A percentile compares a stretch with the other conserved stretches of the same genome.
Conservation (phyloP, 352 stramenopile genomes). For the Blastocystis sp. region DNA sequence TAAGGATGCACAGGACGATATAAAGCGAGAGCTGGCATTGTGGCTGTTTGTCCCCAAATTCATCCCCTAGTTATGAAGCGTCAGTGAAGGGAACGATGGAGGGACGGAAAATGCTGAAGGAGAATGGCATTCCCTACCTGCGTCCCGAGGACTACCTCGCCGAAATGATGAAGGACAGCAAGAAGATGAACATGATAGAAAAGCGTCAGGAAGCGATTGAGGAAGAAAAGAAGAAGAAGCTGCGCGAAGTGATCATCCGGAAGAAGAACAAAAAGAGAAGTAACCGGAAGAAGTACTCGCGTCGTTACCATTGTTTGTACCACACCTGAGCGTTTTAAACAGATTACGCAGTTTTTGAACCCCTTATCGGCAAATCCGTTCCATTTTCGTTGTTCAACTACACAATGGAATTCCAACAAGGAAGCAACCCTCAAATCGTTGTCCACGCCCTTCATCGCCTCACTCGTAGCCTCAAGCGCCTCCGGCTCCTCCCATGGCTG, state of each 20-base stretch:
- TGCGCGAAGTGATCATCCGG: conserved; percentile 52
- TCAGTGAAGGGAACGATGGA: conserved; percentile 59
- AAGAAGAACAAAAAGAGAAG: conserved; percentile 69
- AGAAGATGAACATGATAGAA: conserved; percentile 68
- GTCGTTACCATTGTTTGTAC: conserved; percentile 3
- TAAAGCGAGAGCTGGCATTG: conserved; percentile 65
- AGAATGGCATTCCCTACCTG: conserved; percentile 66
- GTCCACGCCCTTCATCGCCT: neutral
- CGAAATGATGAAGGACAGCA: conserved; percentile 67
- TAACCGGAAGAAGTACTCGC: conserved; percentile 65
- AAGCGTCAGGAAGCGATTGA: conserved; percentile 49
- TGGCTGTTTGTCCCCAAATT: neutral
- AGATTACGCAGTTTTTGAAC: too few relatives aligned
- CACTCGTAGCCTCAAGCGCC: neutral
- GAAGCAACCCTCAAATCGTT: neutral
- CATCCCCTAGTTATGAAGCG: conserved; percentile 57
- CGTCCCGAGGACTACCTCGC: conserved; percentile 56
- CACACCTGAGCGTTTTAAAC: conserved; percentile 16
- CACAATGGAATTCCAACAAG: neutral
- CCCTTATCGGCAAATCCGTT: neutral
- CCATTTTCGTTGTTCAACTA: neutral
- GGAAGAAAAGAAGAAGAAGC: conserved; percentile 66
- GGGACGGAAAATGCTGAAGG: conserved; percentile 52
- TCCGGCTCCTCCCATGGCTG: too few relatives aligned
- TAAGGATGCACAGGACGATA: conserved; percentile 65